Percentiles rank a stretch among this genome's conserved stretches.
Conservation (phyloP, 2,329 filamentous ascomycete species). For the Ophiostoma pallidulum region DNA sequence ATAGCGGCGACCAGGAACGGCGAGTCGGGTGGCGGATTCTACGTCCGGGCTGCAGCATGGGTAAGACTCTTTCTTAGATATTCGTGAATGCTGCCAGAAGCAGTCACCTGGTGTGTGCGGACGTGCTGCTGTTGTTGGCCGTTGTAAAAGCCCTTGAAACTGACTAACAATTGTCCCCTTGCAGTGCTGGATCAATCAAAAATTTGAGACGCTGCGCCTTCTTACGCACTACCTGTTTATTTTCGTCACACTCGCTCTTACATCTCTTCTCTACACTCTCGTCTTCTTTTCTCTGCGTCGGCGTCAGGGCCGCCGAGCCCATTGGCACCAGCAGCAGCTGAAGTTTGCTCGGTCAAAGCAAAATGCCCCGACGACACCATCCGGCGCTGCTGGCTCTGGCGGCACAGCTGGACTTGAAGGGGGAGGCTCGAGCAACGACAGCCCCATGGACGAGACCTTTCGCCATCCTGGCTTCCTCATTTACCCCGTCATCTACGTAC, state of each 20-base stretch:
- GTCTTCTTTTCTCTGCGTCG: constrained; percentile 28
- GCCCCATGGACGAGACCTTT: constrained; percentile 19
- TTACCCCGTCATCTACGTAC: constrained; percentile 52
- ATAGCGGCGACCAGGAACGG: constrained; percentile 21
- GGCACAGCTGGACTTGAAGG: constrained; percentile 1
- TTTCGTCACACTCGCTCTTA: constrained; percentile 31
- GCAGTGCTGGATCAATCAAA: constrained; percentile 52
- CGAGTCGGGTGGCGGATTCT: constrained; percentile 27
- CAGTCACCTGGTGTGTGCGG: too few relatives aligned
- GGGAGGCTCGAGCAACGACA: neutral
- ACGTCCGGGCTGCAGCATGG: constrained; percentile 46
- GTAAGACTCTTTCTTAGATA: too few relatives aligned
- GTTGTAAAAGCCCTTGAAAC: too few relatives aligned
- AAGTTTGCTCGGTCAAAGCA: neutral
- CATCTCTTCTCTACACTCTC: constrained; percentile 27
- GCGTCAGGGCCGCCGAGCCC: constrained; percentile 1
- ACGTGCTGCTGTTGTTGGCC: too few relatives aligned
- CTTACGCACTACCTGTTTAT: constrained; percentile 56
- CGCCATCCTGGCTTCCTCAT: constrained; percentile 40
- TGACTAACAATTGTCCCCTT: neutral
- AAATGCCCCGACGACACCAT: neutral
- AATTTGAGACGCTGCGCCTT: constrained; percentile 43
- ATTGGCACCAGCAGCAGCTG: neutral
- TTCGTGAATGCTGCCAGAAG: too few relatives aligned
- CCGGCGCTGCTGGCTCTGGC: constrained; percentile 5